Evolutionary conservation across 192 early-diverging fungal species (phyloP).

Genomic region (Gryganskiella cystojenkinii): DNA sequence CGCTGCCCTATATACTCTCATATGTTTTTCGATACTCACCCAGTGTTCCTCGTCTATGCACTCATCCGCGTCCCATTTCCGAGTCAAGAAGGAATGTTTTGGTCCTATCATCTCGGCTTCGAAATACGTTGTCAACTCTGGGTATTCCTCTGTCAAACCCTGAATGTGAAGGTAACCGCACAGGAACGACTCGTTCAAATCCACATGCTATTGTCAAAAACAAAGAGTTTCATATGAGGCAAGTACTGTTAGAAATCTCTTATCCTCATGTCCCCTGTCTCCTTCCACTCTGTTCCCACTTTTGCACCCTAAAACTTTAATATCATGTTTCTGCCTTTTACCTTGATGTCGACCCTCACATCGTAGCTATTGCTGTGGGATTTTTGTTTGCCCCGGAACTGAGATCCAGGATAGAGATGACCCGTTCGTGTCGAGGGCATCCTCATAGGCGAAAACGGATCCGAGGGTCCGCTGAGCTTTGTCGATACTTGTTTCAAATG

Average conservation of each 20-base stretch:
- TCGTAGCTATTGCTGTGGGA: constrained; percentile 71
- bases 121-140: constrained; percentile 87
- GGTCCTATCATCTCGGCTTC: constrained; percentile 90
- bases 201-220: constrained; percentile 62
- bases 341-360: constrained; percentile 79
- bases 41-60: constrained; percentile 80
- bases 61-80: constrained; percentile 87
- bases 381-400: constrained; percentile 74
- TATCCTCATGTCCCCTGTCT: too few species aligned
- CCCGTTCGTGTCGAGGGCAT: constrained; percentile 35
- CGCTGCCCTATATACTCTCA: neutral
- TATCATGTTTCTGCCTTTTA: constrained; percentile 30
- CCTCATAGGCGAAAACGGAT: constrained; percentile 33
- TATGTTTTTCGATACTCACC: constrained; percentile 52
- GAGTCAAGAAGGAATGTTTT: constrained; percentile 79
- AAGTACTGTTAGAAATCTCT: constrained; percentile 7
- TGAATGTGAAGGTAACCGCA: constrained; percentile 89
- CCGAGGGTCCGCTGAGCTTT: neutral
- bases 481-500: too few species aligned
- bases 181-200: constrained; percentile 75
- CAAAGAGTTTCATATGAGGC: neutral
- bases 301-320: neutral
- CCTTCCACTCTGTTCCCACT: too few species aligned
- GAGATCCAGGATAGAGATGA: constrained; percentile 70
- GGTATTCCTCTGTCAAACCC: constrained; percentile 81